phyloP scores from a whole-genome alignment of 2,329 filamentous ascomycete species.

The Pseudopyricularia cyperi region DNA sequence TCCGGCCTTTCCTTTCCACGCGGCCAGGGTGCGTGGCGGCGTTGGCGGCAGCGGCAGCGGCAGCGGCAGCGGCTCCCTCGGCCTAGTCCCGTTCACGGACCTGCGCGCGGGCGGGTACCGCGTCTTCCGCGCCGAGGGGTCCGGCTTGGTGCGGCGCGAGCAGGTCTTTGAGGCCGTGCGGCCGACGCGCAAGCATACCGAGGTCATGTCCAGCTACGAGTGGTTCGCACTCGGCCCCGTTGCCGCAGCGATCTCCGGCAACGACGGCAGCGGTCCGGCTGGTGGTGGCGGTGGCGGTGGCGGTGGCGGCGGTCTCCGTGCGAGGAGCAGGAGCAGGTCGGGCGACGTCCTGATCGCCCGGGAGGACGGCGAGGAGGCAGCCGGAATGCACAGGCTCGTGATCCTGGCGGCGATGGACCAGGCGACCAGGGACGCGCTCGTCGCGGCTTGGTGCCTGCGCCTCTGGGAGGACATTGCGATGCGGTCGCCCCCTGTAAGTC shows the following conservation, averaged over 20 bases:
- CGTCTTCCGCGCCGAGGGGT: background rate
- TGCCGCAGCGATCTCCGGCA: background rate
- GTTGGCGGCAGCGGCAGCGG: background rate
- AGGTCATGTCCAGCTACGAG: background rate
- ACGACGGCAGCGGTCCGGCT: background rate
- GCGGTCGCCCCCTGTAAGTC: background rate
- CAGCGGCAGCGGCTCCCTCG: background rate
- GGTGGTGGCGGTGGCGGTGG: background rate
- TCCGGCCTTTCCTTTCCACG: background rate
- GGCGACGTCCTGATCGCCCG: background rate
- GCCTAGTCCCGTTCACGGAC: background rate
- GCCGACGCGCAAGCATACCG: background rate
- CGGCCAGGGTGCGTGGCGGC: background rate
- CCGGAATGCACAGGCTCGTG: slow-evolving; percentile 1
- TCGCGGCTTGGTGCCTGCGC: background rate
- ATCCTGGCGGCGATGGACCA: background rate
- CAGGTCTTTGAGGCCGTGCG: background rate
- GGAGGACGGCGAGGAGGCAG: background rate
- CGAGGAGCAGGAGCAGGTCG: background rate
- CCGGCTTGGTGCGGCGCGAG: background rate
- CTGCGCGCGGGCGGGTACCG: background rate
- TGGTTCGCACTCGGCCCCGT: background rate
- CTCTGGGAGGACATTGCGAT: background rate
- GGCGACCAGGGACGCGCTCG: background rate
- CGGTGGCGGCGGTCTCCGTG: background rate